Base-by-base conservation (phyloP, 345 rosid genomes). In the Nephelium lappaceum region DNA sequence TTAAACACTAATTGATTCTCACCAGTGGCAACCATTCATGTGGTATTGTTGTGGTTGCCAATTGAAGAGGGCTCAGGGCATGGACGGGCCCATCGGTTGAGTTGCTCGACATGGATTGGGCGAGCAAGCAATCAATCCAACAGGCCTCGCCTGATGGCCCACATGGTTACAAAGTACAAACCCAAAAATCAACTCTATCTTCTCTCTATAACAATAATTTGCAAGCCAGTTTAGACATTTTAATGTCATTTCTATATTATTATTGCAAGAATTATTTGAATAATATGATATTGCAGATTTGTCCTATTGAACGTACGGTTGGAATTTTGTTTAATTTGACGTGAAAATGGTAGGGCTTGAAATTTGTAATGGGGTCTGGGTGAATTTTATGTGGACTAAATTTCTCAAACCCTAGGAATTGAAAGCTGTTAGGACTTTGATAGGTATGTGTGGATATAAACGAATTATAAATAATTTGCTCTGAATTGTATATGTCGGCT, bases 361-460 rank as follows among this genome's bases (percentile, higher is more conserved):
- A n/a, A 27, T 38, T 65, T 38, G 11, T 49, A 23, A 41, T 41
- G 27, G 45, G 41, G 69, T 57, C 25, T 11, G 60, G 21, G 69
- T 39, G 7, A 21, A 6, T 4, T 21, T 65, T 72, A 5, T 65
- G 77, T 79, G 77, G 77, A 72, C 81, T 39, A 3, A 11, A 53
- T 16, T 39, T 64, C 25, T 63, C 23, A 11, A 16, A 4, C 53
- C 38, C 36, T 12, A 36, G 15, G 0, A 47, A 21, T 43, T 15
- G n/a, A 69, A 61, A 53, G n/a, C n/a, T 66, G 71, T 24, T 31
- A 18, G 8, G 76, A 58, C 39, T n/a, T 24, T 25, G 53, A 36
- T 49, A 25, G 78, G 9, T 45, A 45, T 5, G 51, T 45, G 8
- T 45, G 1, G 8, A 45, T 45, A 11, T 45, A 11, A 45, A 31